Evolutionary conservation across 2,329 filamentous ascomycete genomes (phyloP).

Genomic region (Talaromyces sp.): DNA sequence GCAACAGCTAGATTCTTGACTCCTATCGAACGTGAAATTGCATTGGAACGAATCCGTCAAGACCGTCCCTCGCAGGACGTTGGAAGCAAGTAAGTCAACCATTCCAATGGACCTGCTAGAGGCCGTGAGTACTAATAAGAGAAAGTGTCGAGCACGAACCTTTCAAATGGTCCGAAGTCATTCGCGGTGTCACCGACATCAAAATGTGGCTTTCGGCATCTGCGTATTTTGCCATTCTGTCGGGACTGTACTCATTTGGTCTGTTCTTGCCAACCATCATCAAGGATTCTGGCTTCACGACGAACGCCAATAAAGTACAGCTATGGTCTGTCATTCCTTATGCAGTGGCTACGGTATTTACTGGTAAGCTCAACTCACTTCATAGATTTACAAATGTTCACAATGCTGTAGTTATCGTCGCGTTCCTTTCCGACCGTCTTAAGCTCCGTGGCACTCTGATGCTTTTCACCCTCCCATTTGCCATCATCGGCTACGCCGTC

Average conservation of each 20-base stretch:
- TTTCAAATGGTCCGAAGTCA: slow-evolving; percentile 62
- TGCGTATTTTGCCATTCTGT: slow-evolving; percentile 59
- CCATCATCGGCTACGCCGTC: slow-evolving; percentile 63
- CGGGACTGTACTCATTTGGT: slow-evolving; percentile 61
- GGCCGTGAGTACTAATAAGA: not conserved
- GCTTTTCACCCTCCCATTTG: slow-evolving; percentile 61
- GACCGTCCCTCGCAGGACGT: slow-evolving; percentile 30
- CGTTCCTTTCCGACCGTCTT: slow-evolving; percentile 60
- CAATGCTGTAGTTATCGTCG: slow-evolving; percentile 28
- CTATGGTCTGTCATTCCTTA: slow-evolving; percentile 65
- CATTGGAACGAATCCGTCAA: slow-evolving; percentile 44
- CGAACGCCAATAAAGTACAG: slow-evolving; percentile 56
- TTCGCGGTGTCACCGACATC: slow-evolving; percentile 57
- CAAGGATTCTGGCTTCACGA: slow-evolving; percentile 53
- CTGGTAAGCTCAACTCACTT: slow-evolving; percentile 36
- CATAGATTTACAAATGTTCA: not conserved
- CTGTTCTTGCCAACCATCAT: slow-evolving; percentile 67
- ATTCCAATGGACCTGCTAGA: too few relatives aligned
- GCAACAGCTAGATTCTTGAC: slow-evolving; percentile 55
- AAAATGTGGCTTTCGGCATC: slow-evolving; percentile 63
- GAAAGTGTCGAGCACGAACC: slow-evolving; percentile 41
- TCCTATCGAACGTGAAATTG: slow-evolving; percentile 51
- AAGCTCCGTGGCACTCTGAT: slow-evolving; percentile 60
- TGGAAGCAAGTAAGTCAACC: slow-evolving; percentile 17
- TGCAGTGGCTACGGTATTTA: slow-evolving; percentile 57